A percentile compares a stretch with the other conserved stretches of the same genome.
phyloP scores from a whole-genome alignment of 176 grass and related monocot genomes.

The Miscanthus lutarioriparius region DNA sequence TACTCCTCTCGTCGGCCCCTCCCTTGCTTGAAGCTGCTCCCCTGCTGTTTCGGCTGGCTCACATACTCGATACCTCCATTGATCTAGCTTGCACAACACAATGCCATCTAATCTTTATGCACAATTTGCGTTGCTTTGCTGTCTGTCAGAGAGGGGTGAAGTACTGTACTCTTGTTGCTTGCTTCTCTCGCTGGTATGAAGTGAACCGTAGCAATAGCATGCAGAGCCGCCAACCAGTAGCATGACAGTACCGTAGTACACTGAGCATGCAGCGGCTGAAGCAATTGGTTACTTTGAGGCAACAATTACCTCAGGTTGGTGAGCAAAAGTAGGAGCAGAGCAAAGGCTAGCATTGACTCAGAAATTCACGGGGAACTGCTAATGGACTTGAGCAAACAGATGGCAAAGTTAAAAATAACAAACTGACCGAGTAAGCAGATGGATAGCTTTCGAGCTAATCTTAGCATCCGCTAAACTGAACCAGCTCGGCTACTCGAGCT shows the following conservation, averaged over 20 bases:
- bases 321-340: slow-evolving; percentile 57
- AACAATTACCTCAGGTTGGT: slow-evolving; percentile 28
- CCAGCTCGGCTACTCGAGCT: slow-evolving; percentile 11
- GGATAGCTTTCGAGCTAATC: slow-evolving; percentile 35
- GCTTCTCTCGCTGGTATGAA: slow-evolving; percentile 9
- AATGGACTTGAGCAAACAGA: slow-evolving; percentile 29
- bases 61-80: neutral
- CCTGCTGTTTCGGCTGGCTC: slow-evolving; percentile 16
- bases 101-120: neutral
- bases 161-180: slow-evolving; percentile 15
- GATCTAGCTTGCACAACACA: slow-evolving; percentile 16
- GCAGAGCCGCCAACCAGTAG: slow-evolving; percentile 42
- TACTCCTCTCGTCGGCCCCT: neutral
- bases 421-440: slow-evolving; percentile 27
- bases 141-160: neutral
- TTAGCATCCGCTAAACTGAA: slow-evolving; percentile 32
- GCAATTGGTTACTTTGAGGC: slow-evolving; percentile 45
- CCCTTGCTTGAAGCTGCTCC: slow-evolving; percentile 9
- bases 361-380: slow-evolving; percentile 40
- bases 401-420: slow-evolving; percentile 45
- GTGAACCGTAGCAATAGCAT: neutral
- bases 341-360: slow-evolving; percentile 55
- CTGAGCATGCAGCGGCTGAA: slow-evolving; percentile 37
- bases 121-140: neutral
- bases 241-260: slow-evolving; percentile 39